Evolutionary conservation across 208 protist species (phyloP).

Genomic region (Naegleria fowleri): DNA sequence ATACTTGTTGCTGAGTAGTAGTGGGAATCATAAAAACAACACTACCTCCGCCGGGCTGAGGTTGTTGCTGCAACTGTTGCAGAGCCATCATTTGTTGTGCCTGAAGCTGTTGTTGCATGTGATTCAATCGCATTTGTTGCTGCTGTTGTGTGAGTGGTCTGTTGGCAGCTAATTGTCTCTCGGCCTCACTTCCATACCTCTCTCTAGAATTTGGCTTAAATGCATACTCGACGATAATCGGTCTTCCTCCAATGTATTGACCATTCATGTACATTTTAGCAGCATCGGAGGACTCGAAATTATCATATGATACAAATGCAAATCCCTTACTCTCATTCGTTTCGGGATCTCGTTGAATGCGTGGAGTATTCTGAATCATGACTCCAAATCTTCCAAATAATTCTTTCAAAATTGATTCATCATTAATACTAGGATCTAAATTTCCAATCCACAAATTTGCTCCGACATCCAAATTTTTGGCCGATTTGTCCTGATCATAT

Average conservation of each 20-base stretch:
- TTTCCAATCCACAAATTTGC: constrained; percentile 89
- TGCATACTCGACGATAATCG: constrained; percentile 74
- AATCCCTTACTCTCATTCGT: constrained; percentile 65
- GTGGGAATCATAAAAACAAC: not conserved
- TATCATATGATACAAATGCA: constrained; percentile 80
- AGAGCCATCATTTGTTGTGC: not conserved
- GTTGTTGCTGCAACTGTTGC: not conserved
- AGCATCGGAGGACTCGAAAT: constrained; percentile 70
- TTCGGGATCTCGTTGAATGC: constrained; percentile 71
- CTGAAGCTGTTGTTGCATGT: not conserved
- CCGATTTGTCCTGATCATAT: constrained; percentile 27
- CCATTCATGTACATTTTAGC: constrained; percentile 73
- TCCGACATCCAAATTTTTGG: constrained; percentile 62
- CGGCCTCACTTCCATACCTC: constrained; percentile 54
- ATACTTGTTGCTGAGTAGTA: not conserved
- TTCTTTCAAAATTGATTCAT: constrained; percentile 77
- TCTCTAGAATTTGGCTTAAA: constrained; percentile 78
- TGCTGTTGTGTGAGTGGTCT: not conserved
- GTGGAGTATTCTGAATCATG: constrained; percentile 50
- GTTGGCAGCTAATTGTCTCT: constrained; percentile 37
- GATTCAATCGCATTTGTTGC: not conserved
- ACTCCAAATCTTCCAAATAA: constrained; percentile 73
- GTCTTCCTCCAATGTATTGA: constrained; percentile 67
- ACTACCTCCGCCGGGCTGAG: not conserved
- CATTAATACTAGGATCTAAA: constrained; percentile 59